Evolutionary conservation across 441 rosid genomes (phyloP), one percentile per base, ranked within the genome.

Genomic region (Jatropha podagrica): DNA sequence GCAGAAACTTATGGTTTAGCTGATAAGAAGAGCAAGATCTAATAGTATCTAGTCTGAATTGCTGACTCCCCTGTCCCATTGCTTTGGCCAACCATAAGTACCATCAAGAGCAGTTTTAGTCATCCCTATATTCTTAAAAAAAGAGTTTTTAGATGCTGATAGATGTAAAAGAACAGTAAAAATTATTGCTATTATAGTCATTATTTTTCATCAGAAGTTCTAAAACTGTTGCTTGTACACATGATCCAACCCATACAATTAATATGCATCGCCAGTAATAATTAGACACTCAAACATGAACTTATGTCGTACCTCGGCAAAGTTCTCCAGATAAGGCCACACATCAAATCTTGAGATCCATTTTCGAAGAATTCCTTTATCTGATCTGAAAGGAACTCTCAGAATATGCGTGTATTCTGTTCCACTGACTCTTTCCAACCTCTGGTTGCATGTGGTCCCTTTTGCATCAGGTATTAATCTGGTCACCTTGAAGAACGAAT

Each of bases 281-380:
- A 44, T 27, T 42, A 1, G 41, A 54, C 63, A 59, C 3, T 13
- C 7, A 69, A 67, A 72, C 65, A 15, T 58, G 60, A 0, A 44
- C n/a, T 12, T 18, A 52, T 52, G 68, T 54, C 64, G 46, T 87
- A 96, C 99, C 94, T 89, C 87, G 73, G 99, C 88, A 88, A 73
- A 96, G 71, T 80, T 89, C 88, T 96, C 98, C 77, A 96, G 83
- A 76, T 91, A 94, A 70, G 99, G 99, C 99, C 99, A 96, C 37
- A 96, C 90, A 76, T 94, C 98, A 82, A 96, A 96, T 82, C 99
- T 94, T 68, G 99, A 96, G 81, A 96, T 90, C 98, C 97, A 96
- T 69, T 92, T 88, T 67, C 89, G 92, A 74, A 94, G 96, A 78
- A 92, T 87, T 27, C 99, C 99, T 42, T 91, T 85, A 49, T 94